phyloP scores from a whole-genome alignment of 352 stramenopile genomes.

The Globisporangium paddicum region DNA sequence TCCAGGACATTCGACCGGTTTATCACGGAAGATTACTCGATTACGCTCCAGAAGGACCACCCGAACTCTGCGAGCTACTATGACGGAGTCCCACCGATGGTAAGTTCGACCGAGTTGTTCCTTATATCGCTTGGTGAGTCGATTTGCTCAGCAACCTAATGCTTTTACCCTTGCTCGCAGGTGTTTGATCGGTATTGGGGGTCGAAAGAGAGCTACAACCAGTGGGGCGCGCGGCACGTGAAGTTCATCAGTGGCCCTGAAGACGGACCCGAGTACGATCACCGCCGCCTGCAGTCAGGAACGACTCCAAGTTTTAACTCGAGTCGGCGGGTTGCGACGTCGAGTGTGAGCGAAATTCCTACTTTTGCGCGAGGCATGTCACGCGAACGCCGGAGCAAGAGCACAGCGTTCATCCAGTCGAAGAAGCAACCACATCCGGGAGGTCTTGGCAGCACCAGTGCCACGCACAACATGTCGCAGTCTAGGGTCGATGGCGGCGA shows the following conservation, averaged over 20 bases:
- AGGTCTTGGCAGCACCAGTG: conserved; percentile 8
- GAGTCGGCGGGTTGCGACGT: conserved; percentile 4
- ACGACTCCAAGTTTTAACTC: conserved; percentile 8
- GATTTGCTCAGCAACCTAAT: neutral
- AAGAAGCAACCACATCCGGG: conserved; percentile 21
- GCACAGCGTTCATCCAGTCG: conserved; percentile 46
- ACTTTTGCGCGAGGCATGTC: conserved; percentile 10
- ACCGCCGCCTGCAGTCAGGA: conserved; percentile 25
- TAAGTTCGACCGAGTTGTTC: no score
- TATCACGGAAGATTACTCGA: conserved; percentile 54
- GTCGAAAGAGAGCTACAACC: conserved; percentile 45
- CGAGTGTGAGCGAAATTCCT: conserved; percentile 14
- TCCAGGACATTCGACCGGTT: conserved; percentile 65
- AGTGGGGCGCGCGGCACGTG: conserved; percentile 52
- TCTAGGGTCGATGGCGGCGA: conserved; percentile 22
- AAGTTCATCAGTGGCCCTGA: conserved; percentile 30
- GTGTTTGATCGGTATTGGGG: conserved; percentile 64
- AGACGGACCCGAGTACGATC: conserved; percentile 31
- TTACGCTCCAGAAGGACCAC: conserved; percentile 51
- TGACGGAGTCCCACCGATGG: conserved; percentile 25
- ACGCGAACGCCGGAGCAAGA: conserved; percentile 65
- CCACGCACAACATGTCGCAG: conserved; percentile 1
- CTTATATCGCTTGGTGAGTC: no score
- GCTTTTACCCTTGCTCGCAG: neutral
- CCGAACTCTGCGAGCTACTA: conserved; percentile 59